Evolutionary conservation across 352 stramenopile genomes (phyloP), one percentile per base, ranked within the genome.

Genomic region (Pilasporangium apinafurcum): DNA sequence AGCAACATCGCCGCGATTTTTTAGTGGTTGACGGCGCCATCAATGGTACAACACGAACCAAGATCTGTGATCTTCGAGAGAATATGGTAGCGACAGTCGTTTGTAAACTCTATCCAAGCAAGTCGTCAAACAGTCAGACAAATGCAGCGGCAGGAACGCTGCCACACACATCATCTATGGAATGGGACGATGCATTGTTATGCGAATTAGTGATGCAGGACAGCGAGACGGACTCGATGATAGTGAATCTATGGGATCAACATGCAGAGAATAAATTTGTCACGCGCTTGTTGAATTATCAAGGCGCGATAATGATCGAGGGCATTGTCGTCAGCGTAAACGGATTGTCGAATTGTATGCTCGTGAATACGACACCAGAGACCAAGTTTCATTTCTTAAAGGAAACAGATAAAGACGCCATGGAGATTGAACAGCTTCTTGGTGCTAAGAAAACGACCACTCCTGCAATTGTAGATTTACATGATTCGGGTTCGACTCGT

Each of bases 161-260:
- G 40, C 47, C 4, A 44, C 17, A 10, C 39, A 48, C 27, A 36
- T 28, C 1, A 26, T 37, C 1, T 13, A 62, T 52, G 4, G 67
- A 75, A 29, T 34, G 70, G 36, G 57, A 70, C 22, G 64, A 67
- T 5, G 64, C 74, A 5, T 35, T 79, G 24, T 44, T 81, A 7
- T 60, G 49, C 27, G 66, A 85, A 35, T 44, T 85, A 8, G 47
- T 68, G n/a, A 77, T 82, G 56, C 49, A 51, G 31, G 65, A 82
- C 53, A 56, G 48, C 2, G 26, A 33, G 2, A 41, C 37, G 32
- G 62, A 77, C 31, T 46, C 48, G 21, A 82, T 83, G 53, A 47
- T 61, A 12, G 39, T 84, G 21, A 82, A 83, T 24, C 50, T 87
- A 28, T 85, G 71, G 68, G 69, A 87, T 27, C 75, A 85, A 30